Evolutionary conservation across 2,329 filamentous ascomycete genomes (phyloP).

Genomic region (Pseudogymnoascus sp.): DNA sequence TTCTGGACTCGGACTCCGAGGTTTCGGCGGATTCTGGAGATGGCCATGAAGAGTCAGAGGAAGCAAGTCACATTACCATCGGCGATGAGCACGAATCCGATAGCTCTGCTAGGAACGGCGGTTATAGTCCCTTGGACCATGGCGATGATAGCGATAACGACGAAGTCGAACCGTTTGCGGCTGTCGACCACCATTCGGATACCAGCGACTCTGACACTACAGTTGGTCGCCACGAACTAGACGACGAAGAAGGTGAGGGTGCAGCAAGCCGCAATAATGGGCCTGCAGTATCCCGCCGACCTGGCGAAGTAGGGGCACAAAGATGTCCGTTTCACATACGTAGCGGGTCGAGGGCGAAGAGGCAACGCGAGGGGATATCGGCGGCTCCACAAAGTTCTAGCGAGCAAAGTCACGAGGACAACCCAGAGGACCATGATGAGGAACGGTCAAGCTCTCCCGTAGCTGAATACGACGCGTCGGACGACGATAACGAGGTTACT

Average conservation of each 20-base stretch:
- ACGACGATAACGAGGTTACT: constrained; percentile 15
- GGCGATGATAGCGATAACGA: constrained; percentile 25
- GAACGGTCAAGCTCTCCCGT: not conserved
- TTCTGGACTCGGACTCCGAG: constrained; percentile 4
- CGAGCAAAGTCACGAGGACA: constrained; percentile 11
- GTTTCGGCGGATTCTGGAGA: constrained; percentile 21
- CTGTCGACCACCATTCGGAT: not conserved
- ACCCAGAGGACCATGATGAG: constrained; percentile 20
- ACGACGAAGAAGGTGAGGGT: constrained; percentile 20
- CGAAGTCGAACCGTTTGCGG: constrained; percentile 7
- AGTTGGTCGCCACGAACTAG: constrained; percentile 10
- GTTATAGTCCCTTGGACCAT: constrained; percentile 28
- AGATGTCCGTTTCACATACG: not conserved
- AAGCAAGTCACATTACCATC: constrained; percentile 10
- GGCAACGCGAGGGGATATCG: not conserved
- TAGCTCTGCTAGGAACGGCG: constrained; percentile 15
- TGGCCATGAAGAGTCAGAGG: constrained; percentile 21
- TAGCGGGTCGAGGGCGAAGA: not conserved
- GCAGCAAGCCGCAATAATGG: constrained; percentile 23
- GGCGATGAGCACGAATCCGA: constrained; percentile 3
- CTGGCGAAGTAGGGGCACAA: not conserved
- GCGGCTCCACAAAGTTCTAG: not conserved
- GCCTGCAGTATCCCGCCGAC: not conserved
- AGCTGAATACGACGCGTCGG: constrained; percentile 21
- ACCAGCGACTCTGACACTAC: constrained; percentile 13